Evolutionary conservation across 2,329 filamentous ascomycete genomes (phyloP), one percentile per base, ranked within the genome.

Genomic region (Colletotrichum spaethianum): DNA sequence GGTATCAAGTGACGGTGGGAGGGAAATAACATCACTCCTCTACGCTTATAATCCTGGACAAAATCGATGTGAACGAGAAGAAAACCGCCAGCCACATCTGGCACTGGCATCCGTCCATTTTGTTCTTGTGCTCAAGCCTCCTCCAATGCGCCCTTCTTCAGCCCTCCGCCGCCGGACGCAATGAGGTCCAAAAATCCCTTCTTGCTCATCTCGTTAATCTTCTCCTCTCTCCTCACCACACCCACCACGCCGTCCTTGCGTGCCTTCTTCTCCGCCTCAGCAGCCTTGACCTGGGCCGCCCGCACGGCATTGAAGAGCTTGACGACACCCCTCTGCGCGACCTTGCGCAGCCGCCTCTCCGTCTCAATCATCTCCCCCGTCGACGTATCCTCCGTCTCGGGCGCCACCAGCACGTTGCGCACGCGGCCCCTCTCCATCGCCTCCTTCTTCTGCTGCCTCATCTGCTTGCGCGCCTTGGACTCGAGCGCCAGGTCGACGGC

Each of bases 291-390:
- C 83, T 99, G 96, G 18, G 96, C 95, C 28, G 94, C 94, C 55
- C 96, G 88, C 40, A 99, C 95, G 0, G 96, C 96, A 81, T 98
- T 98, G 84, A 99, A 99, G 70, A 99, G 86, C 86, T 96, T 97
- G 31, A 98, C 93, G 50, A 99, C 96, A 89, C 96, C 96, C 66
- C 94, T 89, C 83, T 98, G 94, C 55, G 95, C 95, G 60, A 94
- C 94, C 86, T 97, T 96, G 78, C 93, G 91, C 78, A 98, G 82
- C 74, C 90, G 87, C 84, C 92, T 93, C 86, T 98, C 96, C 77
- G 92, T 89, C 78, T 93, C 94, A 78, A 90, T 80, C 33, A 89
- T 87, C 74, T 88, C 85, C 20, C 84, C 84, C 33, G 88, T 88
- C 26, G 88, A 89, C 67, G 80, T 80, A 26, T 78, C 76, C 75